Base-by-base conservation (phyloP, 1,284 basidiomycete species). In the Termitomyces sp. region DNA sequence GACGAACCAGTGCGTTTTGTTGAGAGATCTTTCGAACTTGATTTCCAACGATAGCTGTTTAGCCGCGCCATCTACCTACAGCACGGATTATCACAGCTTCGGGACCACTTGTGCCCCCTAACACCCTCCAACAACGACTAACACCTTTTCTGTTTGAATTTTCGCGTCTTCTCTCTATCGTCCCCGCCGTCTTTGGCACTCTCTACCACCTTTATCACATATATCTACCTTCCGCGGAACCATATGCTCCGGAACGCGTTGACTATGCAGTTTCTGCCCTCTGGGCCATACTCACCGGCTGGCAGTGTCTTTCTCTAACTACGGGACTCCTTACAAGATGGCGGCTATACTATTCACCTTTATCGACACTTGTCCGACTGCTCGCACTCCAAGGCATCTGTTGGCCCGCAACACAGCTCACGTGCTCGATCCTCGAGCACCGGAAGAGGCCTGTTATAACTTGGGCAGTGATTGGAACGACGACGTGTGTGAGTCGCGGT, bases 331-430 rank as follows among this genome's bases (percentile, higher is more conserved):
- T 92, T 35, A 81, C 80, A 16, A 81, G 91, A 40, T 93, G 91
- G 91, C 77, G 81, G 35, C 76, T 86, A 0, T 92, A 93, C 69
- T 93, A 93, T 62, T 79, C 87, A 0, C 85, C 88, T 1, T 70
- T 90, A 24, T 78, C 91, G 1, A 88, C 91, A 3, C 79, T 93
- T 49, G 88, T 93, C 61, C 83, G 91, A 9, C 81, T 93, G 2
- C 77, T 93, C 43, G 89, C 86, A 0, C 72, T 93, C 1, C 91
- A 93, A 68, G 86, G 88, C 7, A 91, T 93, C 55, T 88, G 90
- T 66, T 93, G 91, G 91, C 89, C 90, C 2, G 85, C 90, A 8
- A 92, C 91, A 6, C 87, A 91, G 55, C 67, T 88, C 33, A 91
- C 87, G 1, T 78, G 93, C 18, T 76, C 72, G 37, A 67, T 91